Evolutionary conservation across 2,329 filamentous ascomycete species (phyloP).

Genomic region (Macrophomina pseudophaseolina): DNA sequence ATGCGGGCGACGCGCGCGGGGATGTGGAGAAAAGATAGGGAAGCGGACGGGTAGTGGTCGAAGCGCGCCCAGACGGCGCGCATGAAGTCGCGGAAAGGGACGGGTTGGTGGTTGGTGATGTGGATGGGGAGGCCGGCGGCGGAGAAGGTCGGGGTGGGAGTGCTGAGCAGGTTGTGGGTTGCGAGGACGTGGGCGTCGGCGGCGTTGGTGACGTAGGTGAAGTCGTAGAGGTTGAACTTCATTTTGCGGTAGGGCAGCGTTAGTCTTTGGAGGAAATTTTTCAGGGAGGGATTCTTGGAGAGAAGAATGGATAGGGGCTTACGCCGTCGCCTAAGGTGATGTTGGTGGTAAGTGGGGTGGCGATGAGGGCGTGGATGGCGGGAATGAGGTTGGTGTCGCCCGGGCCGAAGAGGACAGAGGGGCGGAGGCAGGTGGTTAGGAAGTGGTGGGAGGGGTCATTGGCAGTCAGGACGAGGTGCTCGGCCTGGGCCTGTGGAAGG

Average conservation of each 20-base stretch:
- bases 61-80: constrained; percentile 74
- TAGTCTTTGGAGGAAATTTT: too few species aligned
- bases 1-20: constrained; percentile 56
- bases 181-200: constrained; percentile 85
- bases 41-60: constrained; percentile 53
- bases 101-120: constrained; percentile 85
- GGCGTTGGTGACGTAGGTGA: constrained; percentile 71
- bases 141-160: constrained; percentile 50
- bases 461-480: constrained; percentile 77
- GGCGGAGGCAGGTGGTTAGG: constrained; percentile 60
- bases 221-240: constrained; percentile 69
- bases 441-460: constrained; percentile 63
- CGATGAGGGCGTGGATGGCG: constrained; percentile 67
- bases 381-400: constrained; percentile 79
- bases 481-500: constrained; percentile 69
- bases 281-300: too few species aligned
- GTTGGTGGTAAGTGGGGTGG: constrained; percentile 38
- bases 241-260: too few species aligned
- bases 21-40: constrained; percentile 52
- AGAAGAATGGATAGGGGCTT: too few species aligned
- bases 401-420: constrained; percentile 89
- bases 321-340: constrained; percentile 78
- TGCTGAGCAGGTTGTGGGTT: constrained; percentile 69
- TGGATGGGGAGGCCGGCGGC: constrained; percentile 82
- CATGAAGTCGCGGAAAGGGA: constrained; percentile 91